Conservation (phyloP, 768 basidiomycete genomes). For the Mycena indigotica region DNA sequence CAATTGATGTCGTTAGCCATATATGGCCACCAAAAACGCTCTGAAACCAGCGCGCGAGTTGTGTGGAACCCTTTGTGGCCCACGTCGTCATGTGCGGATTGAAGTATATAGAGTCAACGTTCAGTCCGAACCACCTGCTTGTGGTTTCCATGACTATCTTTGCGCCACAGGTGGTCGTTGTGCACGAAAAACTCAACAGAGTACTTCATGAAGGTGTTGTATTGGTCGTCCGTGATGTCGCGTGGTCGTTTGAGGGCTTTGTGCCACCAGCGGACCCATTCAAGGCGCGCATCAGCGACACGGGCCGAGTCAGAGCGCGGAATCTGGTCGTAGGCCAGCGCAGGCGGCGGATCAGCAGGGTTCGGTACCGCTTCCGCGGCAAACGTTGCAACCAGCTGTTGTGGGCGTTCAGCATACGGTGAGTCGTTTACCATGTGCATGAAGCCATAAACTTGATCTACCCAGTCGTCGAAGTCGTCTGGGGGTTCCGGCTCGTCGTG, state of each 20-base stretch:
- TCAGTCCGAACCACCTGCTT: not conserved
- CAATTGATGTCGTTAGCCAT: constrained; percentile 19
- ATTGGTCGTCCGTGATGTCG: not conserved
- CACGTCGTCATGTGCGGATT: not conserved
- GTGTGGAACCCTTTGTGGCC: constrained; percentile 7
- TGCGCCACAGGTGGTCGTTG: constrained; percentile 5
- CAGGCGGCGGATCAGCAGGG: not conserved
- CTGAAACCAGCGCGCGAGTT: constrained; percentile 6
- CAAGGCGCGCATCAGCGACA: not conserved
- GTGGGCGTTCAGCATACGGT: not conserved
- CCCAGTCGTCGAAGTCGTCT: constrained; percentile 3
- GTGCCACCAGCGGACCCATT: not conserved
- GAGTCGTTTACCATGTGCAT: constrained; percentile 1
- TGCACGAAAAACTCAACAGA: constrained; percentile 1
- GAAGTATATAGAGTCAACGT: not conserved
- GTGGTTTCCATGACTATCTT: constrained; percentile 1
- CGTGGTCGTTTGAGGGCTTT: not conserved
- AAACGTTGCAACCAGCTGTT: not conserved
- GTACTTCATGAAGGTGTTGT: not conserved
- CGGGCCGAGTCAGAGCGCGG: not conserved
- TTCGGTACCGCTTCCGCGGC: not conserved
- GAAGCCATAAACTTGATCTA: constrained; percentile 1
- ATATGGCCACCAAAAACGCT: constrained; percentile 28
- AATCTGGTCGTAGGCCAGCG: not conserved
- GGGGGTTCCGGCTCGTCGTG: constrained; percentile 4